Evolutionary conservation across 192 early-diverging fungal genomes (phyloP).

Genomic region (Coemansia guatemalensis): DNA sequence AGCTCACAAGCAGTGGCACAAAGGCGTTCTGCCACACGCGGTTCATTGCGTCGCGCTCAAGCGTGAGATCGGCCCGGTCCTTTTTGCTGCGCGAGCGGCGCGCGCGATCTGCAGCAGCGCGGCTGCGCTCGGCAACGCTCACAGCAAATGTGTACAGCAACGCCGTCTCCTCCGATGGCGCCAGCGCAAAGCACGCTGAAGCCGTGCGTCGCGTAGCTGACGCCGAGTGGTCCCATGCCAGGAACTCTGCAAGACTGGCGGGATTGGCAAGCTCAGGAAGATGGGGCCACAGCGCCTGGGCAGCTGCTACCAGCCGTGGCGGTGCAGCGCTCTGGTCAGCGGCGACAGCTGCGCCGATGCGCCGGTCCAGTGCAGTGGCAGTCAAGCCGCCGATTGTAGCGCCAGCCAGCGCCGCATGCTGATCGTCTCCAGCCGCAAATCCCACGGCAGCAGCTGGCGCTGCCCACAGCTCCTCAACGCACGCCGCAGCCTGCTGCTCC

Average conservation of each 20-base stretch:
- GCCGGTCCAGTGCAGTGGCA: constrained; percentile 23
- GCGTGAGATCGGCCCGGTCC: constrained; percentile 20
- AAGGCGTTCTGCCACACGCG: constrained; percentile 32
- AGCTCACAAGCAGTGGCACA: constrained; percentile 35
- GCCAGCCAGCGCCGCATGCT: constrained; percentile 14
- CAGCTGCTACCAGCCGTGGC: constrained; percentile 34
- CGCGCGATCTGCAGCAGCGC: constrained; percentile 11
- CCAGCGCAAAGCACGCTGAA: constrained; percentile 18
- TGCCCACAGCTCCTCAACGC: constrained; percentile 43
- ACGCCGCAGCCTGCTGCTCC: constrained; percentile 34
- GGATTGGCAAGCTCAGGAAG: constrained; percentile 26
- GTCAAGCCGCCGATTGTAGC: constrained; percentile 3
- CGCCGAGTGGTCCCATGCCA: constrained; percentile 45
- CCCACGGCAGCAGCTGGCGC: constrained; percentile 19
- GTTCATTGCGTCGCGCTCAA: constrained; percentile 10
- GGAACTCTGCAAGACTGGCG: constrained; percentile 23
- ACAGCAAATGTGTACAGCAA: constrained; percentile 35
- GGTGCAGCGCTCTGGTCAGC: constrained; percentile 9
- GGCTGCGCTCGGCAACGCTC: constrained; percentile 27
- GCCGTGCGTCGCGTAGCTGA: not conserved
- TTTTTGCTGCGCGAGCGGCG: constrained; percentile 33
- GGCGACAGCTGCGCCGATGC: constrained; percentile 15
- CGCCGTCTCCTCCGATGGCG: constrained; percentile 35
- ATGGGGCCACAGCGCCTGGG: constrained; percentile 32
- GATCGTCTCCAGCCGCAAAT: constrained; percentile 10